Conservation (phyloP, 106 monocot genomes). For the Apostasia shenzhenica region DNA sequence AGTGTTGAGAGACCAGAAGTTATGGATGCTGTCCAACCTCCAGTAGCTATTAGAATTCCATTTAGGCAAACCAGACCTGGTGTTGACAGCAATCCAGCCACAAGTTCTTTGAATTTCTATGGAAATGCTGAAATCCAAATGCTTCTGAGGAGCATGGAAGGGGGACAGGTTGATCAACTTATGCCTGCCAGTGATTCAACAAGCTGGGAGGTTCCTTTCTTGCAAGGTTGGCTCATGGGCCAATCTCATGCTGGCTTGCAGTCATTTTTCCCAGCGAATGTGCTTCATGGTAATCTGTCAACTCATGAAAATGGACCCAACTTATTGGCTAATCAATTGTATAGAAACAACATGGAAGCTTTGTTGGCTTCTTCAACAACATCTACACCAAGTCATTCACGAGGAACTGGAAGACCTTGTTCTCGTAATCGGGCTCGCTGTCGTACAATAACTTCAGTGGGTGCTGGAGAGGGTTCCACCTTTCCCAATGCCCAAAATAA, state of each 20-base stretch:
- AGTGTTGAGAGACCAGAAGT: slow-evolving; percentile 11
- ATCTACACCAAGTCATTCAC: slow-evolving; percentile 1
- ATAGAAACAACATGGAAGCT: slow-evolving; percentile 12
- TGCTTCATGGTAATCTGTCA: slow-evolving; percentile 20
- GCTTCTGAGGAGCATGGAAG: slow-evolving; percentile 50
- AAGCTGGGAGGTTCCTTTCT: slow-evolving; percentile 77
- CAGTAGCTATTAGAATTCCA: slow-evolving; percentile 9
- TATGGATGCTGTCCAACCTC: slow-evolving; percentile 6
- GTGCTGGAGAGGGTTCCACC: slow-evolving; percentile 16
- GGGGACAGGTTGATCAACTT: slow-evolving; percentile 51
- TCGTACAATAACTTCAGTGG: slow-evolving; percentile 13
- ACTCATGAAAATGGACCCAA: slow-evolving; percentile 12
- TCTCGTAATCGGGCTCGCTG: slow-evolving; percentile 25
- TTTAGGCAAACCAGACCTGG: slow-evolving; percentile 16
- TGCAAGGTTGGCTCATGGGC: slow-evolving; percentile 88
- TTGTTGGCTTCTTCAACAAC: slow-evolving; percentile 16
- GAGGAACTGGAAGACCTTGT: slow-evolving; percentile 15
- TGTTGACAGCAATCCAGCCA: slow-evolving; percentile 1
- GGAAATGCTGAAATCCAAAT: slow-evolving; percentile 44
- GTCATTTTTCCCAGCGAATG: slow-evolving; percentile 5
- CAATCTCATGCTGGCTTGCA: slow-evolving; percentile 47
- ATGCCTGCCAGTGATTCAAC: slow-evolving; percentile 53
- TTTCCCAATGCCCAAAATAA: slow-evolving; percentile 18
- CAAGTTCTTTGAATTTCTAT: slow-evolving; percentile 12
- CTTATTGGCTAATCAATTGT: slow-evolving; percentile 9